Percentiles rank a stretch among this genome's conserved stretches.
Evolutionary conservation across 2,329 filamentous ascomycete genomes (phyloP).

Genomic region (Meredithiella fracta): DNA sequence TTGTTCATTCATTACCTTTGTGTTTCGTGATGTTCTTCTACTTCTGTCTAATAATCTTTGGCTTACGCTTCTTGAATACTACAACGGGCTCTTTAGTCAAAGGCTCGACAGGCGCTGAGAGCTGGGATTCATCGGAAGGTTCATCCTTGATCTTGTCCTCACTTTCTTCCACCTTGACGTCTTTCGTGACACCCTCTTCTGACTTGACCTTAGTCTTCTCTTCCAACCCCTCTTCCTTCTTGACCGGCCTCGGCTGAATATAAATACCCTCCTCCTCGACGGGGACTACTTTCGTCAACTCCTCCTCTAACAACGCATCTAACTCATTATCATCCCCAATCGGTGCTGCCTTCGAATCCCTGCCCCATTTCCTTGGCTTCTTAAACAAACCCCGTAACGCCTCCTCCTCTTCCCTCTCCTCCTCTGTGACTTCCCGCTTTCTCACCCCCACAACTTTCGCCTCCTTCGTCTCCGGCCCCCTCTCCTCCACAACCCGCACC

Average conservation of each 20-base stretch:
- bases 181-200: conserved; percentile 6
- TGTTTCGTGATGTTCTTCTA: conserved; percentile 18
- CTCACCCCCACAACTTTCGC: conserved; percentile 39
- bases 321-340: conserved; percentile 36
- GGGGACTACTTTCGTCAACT: conserved; percentile 16
- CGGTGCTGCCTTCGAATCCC: conserved; percentile 33
- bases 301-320: conserved; percentile 39
- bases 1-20: not conserved
- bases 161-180: conserved; percentile 12
- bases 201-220: not conserved
- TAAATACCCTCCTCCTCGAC: not conserved
- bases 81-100: conserved; percentile 21
- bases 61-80: conserved; percentile 69
- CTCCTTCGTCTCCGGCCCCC: conserved; percentile 21
- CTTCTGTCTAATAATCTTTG: conserved; percentile 46
- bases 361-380: conserved; percentile 38
- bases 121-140: not conserved
- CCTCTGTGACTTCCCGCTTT: conserved; percentile 45
- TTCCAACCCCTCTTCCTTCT: conserved; percentile 17
- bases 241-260: conserved; percentile 16
- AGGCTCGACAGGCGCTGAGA: conserved; percentile 6
- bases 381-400: conserved; percentile 44
- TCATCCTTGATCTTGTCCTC: not conserved
- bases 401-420: conserved; percentile 44
- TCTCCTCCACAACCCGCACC: conserved; percentile 38